Evolutionary conservation across 305 asterid species (phyloP).

Genomic region (Andrographis paniculata): DNA sequence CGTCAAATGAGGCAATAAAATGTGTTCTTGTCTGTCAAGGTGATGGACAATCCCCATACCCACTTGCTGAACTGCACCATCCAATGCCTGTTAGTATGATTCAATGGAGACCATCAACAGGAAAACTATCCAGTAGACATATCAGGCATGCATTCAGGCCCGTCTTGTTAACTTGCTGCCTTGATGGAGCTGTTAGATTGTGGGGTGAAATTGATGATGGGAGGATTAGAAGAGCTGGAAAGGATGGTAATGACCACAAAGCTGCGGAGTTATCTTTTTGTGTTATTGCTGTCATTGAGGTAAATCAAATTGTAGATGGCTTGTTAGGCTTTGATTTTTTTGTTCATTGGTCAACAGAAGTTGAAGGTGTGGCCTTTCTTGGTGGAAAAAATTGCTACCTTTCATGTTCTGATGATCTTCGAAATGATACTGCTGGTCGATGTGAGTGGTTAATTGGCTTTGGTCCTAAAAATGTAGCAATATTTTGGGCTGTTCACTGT

Average conservation of each 20-base stretch:
- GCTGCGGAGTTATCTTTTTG: slow-evolving; percentile 39
- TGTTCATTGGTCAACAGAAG: slow-evolving; percentile 74
- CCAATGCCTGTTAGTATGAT: slow-evolving; percentile 77
- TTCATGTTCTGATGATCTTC: slow-evolving; percentile 46
- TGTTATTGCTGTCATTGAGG: slow-evolving; percentile 75
- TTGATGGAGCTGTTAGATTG: slow-evolving; percentile 87
- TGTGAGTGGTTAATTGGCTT: slow-evolving; percentile 92
- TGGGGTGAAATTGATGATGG: slow-evolving; percentile 95
- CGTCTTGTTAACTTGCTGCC: slow-evolving; percentile 73
- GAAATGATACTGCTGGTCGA: slow-evolving; percentile 52
- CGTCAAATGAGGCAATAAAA: slow-evolving; percentile 33
- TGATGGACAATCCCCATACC: slow-evolving; percentile 32
- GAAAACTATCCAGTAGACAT: slow-evolving; percentile 44
- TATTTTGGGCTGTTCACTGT: slow-evolving; percentile 86
- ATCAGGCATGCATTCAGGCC: slow-evolving; percentile 39
- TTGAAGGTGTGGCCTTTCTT: slow-evolving; percentile 44
- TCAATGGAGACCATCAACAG: slow-evolving; percentile 88
- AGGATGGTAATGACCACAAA: slow-evolving; percentile 56
- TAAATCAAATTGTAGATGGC: slow-evolving; percentile 59
- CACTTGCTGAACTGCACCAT: slow-evolving; percentile 59
- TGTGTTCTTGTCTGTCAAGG: slow-evolving; percentile 60
- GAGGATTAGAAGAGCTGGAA: slow-evolving; percentile 57
- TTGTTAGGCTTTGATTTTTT: slow-evolving; percentile 52
- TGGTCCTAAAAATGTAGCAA: slow-evolving; percentile 55
- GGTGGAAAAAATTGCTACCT: slow-evolving; percentile 34